These are phyloP conservation scores for Begonia fuchsioides DNA, from an alignment of 306 rosid species.

Conservation along the genomic window DNA sequence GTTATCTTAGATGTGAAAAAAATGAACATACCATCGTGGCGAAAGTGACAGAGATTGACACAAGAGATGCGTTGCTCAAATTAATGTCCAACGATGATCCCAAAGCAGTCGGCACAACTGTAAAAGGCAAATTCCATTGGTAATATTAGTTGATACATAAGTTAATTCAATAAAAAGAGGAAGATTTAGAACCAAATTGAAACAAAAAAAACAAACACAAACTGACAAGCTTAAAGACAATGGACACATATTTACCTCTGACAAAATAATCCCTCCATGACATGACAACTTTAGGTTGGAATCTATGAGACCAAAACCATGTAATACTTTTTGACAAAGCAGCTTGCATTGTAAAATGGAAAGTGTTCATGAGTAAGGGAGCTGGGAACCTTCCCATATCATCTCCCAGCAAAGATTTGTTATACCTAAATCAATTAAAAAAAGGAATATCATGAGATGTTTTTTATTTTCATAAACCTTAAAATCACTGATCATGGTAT, in stretches of 20 bases:
- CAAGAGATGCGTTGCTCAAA: slow-evolving; percentile 95
- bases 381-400: slow-evolving; percentile 93
- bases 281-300: slow-evolving; percentile 49
- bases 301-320: slow-evolving; percentile 77
- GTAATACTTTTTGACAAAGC: slow-evolving; percentile 58
- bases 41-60: slow-evolving; percentile 88
- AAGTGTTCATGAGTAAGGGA: slow-evolving; percentile 78
- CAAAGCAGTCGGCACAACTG: slow-evolving; percentile 99
- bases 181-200: slow-evolving; percentile 7
- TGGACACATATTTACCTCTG: too few species aligned
- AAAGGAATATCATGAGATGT: too few species aligned
- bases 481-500: neutral
- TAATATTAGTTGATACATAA: slow-evolving; percentile 94
- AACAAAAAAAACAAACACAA: slow-evolving; percentile 6
- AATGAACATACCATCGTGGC: slow-evolving; percentile 86
- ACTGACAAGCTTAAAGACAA: slow-evolving; percentile 4
- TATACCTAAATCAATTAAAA: slow-evolving; percentile 50
- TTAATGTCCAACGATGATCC: slow-evolving; percentile 92
- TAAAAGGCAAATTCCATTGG: slow-evolving; percentile 99
- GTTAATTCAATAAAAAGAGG: slow-evolving; percentile 52
- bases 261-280: slow-evolving; percentile 85
- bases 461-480: too few species aligned
- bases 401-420: slow-evolving; percentile 86
- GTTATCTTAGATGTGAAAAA: slow-evolving; percentile 4
- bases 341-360: slow-evolving; percentile 94